These are phyloP conservation scores for Coemansia asiatica DNA, from an alignment of 192 early-diverging fungal species.

Conservation along the genomic window DNA sequence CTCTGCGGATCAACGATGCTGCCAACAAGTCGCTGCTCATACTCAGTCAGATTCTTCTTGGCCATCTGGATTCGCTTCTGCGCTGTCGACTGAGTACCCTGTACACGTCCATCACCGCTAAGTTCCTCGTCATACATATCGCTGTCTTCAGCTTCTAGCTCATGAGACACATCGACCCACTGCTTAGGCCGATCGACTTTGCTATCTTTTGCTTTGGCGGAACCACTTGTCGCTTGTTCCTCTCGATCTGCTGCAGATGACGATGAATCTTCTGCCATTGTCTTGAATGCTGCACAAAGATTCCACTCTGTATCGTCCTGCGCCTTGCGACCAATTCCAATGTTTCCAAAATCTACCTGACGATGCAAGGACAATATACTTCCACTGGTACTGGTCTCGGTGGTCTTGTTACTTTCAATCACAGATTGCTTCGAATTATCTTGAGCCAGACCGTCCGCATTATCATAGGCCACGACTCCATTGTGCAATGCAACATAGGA, in stretches of 20 bases:
- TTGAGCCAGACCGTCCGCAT: background rate
- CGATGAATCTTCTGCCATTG: background rate
- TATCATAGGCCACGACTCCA: slow-evolving; percentile 13
- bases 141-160: slow-evolving; percentile 21
- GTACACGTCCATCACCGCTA: background rate
- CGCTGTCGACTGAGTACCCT: slow-evolving; percentile 13
- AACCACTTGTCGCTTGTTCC: background rate
- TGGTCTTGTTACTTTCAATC: background rate
- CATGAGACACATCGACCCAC: slow-evolving; percentile 26
- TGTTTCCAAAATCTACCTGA: slow-evolving; percentile 37
- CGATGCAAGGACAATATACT: slow-evolving; percentile 22
- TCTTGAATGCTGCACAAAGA: background rate
- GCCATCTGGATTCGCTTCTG: slow-evolving; percentile 48
- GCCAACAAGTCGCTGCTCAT: slow-evolving; percentile 75
- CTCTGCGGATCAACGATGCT: slow-evolving; percentile 77
- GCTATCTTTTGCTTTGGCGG: background rate
- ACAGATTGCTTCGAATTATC: background rate
- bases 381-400: background rate
- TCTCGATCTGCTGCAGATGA: too few species aligned
- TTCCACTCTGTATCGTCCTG: slow-evolving; percentile 38
- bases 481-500: slow-evolving; percentile 31
- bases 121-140: slow-evolving; percentile 1
- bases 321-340: slow-evolving; percentile 33
- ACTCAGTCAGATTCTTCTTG: slow-evolving; percentile 56
- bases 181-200: slow-evolving; percentile 1